Base-by-base conservation (phyloP, 225 moss, liverwort and hornwort genomes). In the Pseudoscleropodium purum region DNA sequence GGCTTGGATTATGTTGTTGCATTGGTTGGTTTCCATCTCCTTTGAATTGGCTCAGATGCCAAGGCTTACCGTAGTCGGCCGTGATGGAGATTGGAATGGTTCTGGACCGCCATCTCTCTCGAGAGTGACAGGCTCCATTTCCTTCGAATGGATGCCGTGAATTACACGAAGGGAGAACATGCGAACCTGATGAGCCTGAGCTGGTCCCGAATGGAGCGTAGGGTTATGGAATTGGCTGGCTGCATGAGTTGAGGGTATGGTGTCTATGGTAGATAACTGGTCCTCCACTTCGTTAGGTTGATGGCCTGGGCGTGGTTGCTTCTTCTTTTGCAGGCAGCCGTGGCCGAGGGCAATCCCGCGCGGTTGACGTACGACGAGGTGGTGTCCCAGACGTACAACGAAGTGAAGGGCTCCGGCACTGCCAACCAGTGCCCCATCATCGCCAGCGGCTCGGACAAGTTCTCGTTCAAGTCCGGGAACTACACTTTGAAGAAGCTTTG, bases 351-450 rank as follows among this genome's bases (percentile, higher is more conserved):
- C 31, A 36, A 73, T 3, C 96, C 96, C 15, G 59, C 47, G 77
- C 89, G 97, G 37, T 13, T 94, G 89, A 94, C 93, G 33, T 95
- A 89, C 91, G 96, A 97, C 60, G 92, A 97, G 89, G 89, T 96
- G 89, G 39, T 82, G 52, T 59, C 69, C 33, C 90, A 90, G 90
- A 86, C 90, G 8, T 90, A 90, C 93, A 47, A 90, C 77, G 96
- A 97, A 56, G 97, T 97, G 67, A 97, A 97, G 92, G 97, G 97
- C 25, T 90, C 89, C 14, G 97, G 97, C 75, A 95, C 93, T 11
- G 97, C 97, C 18, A 97, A 97, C 93, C 97, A 97, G 91, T 97
- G 97, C 91, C 97, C 97, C 16, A 45, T 96, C 70, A 91, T 97
- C 63, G 88, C 88, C 33, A 39, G 18, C 24, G 97, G 96, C 0